These are phyloP conservation scores for Pichia eremophila DNA, from an alignment of 805 yeast genomes.

Conservation along the genomic window DNA sequence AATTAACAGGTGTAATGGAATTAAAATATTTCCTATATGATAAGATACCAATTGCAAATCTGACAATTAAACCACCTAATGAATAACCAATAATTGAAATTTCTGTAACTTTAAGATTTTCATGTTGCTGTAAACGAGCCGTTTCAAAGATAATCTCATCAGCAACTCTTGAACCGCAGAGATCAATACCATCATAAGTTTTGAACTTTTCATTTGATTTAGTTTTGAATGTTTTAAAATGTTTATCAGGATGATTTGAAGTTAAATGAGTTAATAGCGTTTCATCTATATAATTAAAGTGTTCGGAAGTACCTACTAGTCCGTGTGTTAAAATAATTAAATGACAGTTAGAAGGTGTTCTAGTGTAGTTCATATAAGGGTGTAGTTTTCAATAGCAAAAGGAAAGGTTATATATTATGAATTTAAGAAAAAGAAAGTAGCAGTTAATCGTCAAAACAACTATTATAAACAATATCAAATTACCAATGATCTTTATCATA, in stretches of 20 bases:
- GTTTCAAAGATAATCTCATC: conserved; percentile 48
- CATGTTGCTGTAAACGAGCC: conserved; percentile 4
- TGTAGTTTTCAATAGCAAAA: too few species aligned
- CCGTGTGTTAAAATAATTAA: conserved; percentile 51
- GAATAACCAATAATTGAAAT: conserved; percentile 82
- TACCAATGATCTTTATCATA: too few species aligned
- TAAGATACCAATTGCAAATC: conserved; percentile 73
- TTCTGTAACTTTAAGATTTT: conserved; percentile 37
- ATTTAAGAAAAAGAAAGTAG: too few species aligned
- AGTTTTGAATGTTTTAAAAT: conserved; percentile 38
- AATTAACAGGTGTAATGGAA: conserved; percentile 45
- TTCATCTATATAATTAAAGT: conserved; percentile 49
- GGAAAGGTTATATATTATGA: too few species aligned
- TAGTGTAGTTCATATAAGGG: not conserved
- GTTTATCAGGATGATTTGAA: conserved; percentile 16
- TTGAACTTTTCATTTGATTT: conserved; percentile 59
- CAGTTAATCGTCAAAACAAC: too few species aligned
- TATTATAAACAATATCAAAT: too few species aligned
- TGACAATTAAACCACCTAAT: conserved; percentile 73
- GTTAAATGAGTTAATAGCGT: conserved; percentile 21
- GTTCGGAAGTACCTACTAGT: conserved; percentile 70
- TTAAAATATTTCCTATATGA: conserved; percentile 44
- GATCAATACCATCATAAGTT: conserved; percentile 82
- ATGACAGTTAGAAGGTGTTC: conserved; percentile 30
- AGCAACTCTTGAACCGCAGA: conserved; percentile 70